Conservation (phyloP, 106 monocot species). For the Dendrobium catenatum region DNA sequence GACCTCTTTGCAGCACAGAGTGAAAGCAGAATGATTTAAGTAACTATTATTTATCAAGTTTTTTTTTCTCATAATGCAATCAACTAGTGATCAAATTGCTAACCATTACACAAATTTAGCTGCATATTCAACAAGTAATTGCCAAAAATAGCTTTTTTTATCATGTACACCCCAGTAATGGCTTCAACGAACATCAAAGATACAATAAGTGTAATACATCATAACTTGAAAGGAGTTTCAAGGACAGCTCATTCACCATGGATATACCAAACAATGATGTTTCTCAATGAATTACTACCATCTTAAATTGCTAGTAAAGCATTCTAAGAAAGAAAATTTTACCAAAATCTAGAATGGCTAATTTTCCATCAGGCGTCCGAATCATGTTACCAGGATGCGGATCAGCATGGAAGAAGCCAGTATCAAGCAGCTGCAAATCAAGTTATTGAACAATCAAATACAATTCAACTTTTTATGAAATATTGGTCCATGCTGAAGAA, state of each 20-base stretch:
- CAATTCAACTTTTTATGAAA: neutral
- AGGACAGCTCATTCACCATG: neutral
- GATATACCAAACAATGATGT: neutral
- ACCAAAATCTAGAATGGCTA: constrained; percentile 99
- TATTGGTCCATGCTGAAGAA: neutral
- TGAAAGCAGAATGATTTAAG: neutral
- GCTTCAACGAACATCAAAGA: neutral
- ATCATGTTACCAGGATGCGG: constrained; percentile 99
- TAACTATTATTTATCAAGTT: neutral
- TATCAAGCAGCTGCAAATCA: constrained; percentile 78
- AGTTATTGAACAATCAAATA: constrained; percentile 14
- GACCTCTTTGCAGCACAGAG: neutral
- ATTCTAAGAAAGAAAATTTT: constrained; percentile 17
- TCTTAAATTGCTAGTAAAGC: neutral
- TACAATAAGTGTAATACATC: neutral
- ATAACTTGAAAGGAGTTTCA: neutral
- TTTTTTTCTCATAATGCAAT: neutral
- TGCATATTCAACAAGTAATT: neutral
- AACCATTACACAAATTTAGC: constrained; percentile 1
- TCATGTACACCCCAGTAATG: neutral
- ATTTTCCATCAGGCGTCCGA: constrained; percentile 96
- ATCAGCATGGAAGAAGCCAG: constrained; percentile 99
- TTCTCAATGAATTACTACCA: neutral
- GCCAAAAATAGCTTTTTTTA: neutral
- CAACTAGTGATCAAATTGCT: neutral